Evolutionary conservation across 805 yeast species (phyloP), one percentile per base, ranked within the genome.

Genomic region (Myxozyma vanderwaltii): DNA sequence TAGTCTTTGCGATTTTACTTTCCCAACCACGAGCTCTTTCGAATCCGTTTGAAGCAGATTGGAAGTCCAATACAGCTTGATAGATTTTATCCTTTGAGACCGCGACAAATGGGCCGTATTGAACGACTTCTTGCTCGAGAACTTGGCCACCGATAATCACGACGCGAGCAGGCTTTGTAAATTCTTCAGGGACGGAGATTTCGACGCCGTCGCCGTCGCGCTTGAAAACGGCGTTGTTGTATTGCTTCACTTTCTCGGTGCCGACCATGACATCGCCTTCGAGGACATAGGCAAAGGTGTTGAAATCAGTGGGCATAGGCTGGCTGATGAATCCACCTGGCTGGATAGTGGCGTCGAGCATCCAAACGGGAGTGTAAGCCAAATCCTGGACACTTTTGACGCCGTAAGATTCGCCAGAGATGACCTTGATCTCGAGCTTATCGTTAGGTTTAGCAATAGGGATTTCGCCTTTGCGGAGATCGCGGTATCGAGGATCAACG

Each of bases 31-130:
- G 64, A n/a, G 73, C 72, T 17, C 72, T 56, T 56, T 72, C 75
- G 51, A 72, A 72, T n/a, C 75, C 75, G 58, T 72, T 72, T 39
- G 59, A 8, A 6, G 58, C 61, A 27, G 55, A 41, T 72, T 86
- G 92, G 71, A 86, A 91, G 70, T 88, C 91, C 72, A 75, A 68
- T 68, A 88, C 85, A 0, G 89, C 94, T 67, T 86, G 74, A 64
- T 83, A 79, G 60, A 91, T 85, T 63, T 82, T 82, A 53, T 83
- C 86, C 55, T 79, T 78, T 23, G 86, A 75, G 6, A 88, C 82
- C 62, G 88, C 92, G 19, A 91, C 97, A 70, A 91, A 91, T 13
- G 97, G 97, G 17, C 97, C 97, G 70, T 90, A 86, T 70, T 91
- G 96, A 33, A 89, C 87, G 56, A 87, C 79, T 17, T 83, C 82